These are phyloP conservation scores for Lentinula detonsa DNA, from an alignment of 768 basidiomycete genomes.

Conservation along the genomic window DNA sequence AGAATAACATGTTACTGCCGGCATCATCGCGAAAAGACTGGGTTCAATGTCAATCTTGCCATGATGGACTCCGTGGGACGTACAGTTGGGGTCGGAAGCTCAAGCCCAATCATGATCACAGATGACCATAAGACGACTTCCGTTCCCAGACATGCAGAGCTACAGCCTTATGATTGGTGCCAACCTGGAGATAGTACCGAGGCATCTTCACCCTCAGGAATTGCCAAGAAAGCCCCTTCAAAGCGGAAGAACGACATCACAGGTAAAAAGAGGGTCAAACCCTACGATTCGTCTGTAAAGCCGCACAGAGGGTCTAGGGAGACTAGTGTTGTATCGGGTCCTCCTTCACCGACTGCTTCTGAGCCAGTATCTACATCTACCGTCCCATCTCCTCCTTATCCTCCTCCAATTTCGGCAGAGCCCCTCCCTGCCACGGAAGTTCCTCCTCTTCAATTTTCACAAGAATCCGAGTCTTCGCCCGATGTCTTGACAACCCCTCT, in stretches of 20 bases:
- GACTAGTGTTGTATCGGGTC: conserved; percentile 42
- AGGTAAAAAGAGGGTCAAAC: conserved; percentile 60
- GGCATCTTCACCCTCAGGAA: conserved; percentile 7
- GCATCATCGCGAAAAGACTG: conserved; percentile 95
- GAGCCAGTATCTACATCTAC: conserved; percentile 30
- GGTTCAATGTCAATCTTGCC: conserved; percentile 86
- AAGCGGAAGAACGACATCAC: conserved; percentile 47
- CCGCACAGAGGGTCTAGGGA: conserved; percentile 39
- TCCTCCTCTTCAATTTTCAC: conserved; percentile 30
- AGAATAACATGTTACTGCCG: conserved; percentile 98
- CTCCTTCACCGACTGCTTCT: conserved; percentile 38
- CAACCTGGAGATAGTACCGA: conserved; percentile 18
- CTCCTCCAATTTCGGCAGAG: background rate
- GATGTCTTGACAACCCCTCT: conserved; percentile 41
- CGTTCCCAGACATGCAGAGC: conserved; percentile 22
- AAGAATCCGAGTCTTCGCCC: conserved; percentile 41
- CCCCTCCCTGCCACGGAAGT: conserved; percentile 17
- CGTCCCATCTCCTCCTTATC: conserved; percentile 35
- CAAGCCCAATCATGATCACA: conserved; percentile 95
- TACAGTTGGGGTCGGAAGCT: conserved; percentile 73
- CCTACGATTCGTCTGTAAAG: conserved; percentile 54
- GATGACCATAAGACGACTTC: conserved; percentile 88
- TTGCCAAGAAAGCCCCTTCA: conserved; percentile 20
- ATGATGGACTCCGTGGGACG: conserved; percentile 78
- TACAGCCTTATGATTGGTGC: conserved; percentile 42